Percentiles rank a stretch among this genome's conserved stretches.
phyloP scores from a whole-genome alignment of 192 early-diverging fungal genomes.

The Rhizoclosmatium globosum region DNA sequence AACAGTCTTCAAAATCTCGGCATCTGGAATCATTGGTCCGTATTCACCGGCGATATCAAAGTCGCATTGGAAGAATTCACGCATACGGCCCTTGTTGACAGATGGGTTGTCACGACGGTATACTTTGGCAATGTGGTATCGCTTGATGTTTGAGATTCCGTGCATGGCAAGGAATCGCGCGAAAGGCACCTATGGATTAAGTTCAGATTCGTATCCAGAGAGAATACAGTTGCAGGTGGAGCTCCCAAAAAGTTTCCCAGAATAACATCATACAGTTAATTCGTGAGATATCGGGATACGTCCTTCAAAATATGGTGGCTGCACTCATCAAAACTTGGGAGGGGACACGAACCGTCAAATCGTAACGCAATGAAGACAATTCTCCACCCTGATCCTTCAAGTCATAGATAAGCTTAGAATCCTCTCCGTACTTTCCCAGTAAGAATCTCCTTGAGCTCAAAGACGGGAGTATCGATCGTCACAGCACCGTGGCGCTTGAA shows the following conservation, averaged over 20 bases:
- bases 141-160: slow-evolving; percentile 85
- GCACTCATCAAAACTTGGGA: not conserved
- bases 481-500: slow-evolving; percentile 98
- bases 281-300: too few species aligned
- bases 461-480: slow-evolving; percentile 98
- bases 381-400: slow-evolving; percentile 97
- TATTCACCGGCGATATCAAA: slow-evolving; percentile 96
- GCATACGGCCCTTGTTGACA: slow-evolving; percentile 98
- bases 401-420: slow-evolving; percentile 98
- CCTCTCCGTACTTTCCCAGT: slow-evolving; percentile 97
- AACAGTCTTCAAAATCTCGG: slow-evolving; percentile 84
- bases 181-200: slow-evolving; percentile 78
- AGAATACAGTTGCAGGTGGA: not conserved
- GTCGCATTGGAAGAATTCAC: slow-evolving; percentile 99
- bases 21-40: slow-evolving; percentile 97
- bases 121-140: slow-evolving; percentile 98
- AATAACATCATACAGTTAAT: too few species aligned
- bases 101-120: slow-evolving; percentile 98
- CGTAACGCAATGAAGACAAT: slow-evolving; percentile 93
- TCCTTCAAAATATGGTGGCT: not conserved
- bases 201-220: not conserved
- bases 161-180: slow-evolving; percentile 96
- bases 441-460: slow-evolving; percentile 96
- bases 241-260: too few species aligned
- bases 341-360: slow-evolving; percentile 78